Evolutionary conservation across 768 basidiomycete genomes (phyloP), one percentile per base, ranked within the genome.

Genomic region (Strobilomyces echinocephalus): DNA sequence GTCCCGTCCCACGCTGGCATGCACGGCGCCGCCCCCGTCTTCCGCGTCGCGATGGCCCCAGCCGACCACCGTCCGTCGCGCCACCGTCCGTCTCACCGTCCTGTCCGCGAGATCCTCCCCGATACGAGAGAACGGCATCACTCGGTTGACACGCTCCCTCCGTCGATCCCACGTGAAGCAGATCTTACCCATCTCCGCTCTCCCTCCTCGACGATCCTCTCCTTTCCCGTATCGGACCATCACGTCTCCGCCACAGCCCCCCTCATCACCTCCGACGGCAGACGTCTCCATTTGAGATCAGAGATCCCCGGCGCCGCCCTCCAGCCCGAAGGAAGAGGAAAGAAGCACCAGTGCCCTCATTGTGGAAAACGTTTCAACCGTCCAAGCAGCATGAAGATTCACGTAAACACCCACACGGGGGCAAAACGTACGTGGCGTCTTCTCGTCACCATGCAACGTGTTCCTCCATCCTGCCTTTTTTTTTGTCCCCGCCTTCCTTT

Each of bases 331-430:
- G 68, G 68, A 7, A 60, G 68, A 51, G 68, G 68, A 34, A 69
- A 69, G 63, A 70, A 72, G 54, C 73, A 74, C 47, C 65, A 68
- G 30, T 74, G 73, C 45, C 67, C 68, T 8, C 68, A 69, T 31
- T 74, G 73, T 53, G 69, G 68, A 45, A 74, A 74, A 66, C 71
- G 74, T 43, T 74, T 74, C 69, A 73, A 72, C 60, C 67, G 73
- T 40, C 73, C 73, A 28, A 73, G 72, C 26, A 75, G 74, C 51
- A 67, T 74, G 58, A 73, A 71, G 58, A 73, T 74, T 58, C 72
- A 74, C 66, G 67, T 73, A 60, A 74, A 74, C 57, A 74, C 73
- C 20, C 72, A 73, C 60, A 73, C 72, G 52, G 73, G 72, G 46
- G 72, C 71, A 24, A 74, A 69, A 60, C 68, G 68, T 69, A 61